Evolutionary conservation across 1,284 basidiomycete species (phyloP).

Genomic region (Leccinum pachyderme): DNA sequence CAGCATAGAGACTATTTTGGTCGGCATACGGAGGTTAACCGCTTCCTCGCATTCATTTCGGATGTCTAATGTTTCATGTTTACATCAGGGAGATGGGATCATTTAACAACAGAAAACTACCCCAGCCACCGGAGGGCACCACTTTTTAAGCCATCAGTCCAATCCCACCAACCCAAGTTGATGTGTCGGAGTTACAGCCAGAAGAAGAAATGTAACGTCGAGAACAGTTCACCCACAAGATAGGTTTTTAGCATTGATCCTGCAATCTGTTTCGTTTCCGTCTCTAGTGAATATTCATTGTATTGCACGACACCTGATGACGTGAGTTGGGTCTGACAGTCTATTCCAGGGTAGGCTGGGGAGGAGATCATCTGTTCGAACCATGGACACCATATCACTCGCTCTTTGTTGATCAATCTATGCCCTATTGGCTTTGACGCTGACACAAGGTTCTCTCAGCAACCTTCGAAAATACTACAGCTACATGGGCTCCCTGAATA

Average conservation of each 20-base stretch:
- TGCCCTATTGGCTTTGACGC: background rate
- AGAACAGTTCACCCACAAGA: conserved; percentile 9
- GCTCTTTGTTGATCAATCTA: background rate
- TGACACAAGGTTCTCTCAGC: background rate
- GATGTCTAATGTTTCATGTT: conserved; percentile 2
- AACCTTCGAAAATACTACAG: no score
- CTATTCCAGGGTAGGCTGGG: background rate
- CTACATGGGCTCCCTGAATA: no score
- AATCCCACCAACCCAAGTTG: background rate
- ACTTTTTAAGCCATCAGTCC: conserved; percentile 51
- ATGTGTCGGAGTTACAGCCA: conserved; percentile 6
- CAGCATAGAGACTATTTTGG: conserved; percentile 86
- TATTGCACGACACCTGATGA: conserved; percentile 6
- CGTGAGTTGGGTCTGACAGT: background rate
- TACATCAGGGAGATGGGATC: conserved; percentile 87
- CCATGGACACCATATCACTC: background rate
- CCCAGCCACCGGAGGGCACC: conserved; percentile 90
- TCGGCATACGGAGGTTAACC: conserved; percentile 80
- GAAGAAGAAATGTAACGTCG: conserved; percentile 17
- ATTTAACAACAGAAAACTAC: conserved; percentile 88
- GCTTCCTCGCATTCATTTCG: background rate
- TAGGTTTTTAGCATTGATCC: conserved; percentile 20
- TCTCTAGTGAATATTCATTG: conserved; percentile 16
- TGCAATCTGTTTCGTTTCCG: conserved; percentile 18
- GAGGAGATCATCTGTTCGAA: background rate